Conservation (phyloP, 2,329 filamentous ascomycete genomes). For the Aspergillus sp. region DNA sequence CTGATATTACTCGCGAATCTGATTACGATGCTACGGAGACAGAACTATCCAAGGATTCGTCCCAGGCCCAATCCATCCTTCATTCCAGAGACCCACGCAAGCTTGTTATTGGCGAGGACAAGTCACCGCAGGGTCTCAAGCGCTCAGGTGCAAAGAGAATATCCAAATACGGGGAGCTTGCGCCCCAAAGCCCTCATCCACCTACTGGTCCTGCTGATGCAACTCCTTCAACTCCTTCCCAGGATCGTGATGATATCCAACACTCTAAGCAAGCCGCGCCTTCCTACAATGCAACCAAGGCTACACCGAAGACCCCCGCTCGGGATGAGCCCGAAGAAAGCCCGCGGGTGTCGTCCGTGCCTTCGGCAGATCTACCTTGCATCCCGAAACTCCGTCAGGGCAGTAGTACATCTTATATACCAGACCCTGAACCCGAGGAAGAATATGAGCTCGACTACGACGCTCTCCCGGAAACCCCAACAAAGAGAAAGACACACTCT, state of each 20-base stretch:
- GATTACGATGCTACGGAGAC: conserved; percentile 28
- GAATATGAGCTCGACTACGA: conserved; percentile 26
- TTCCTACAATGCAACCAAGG: conserved; percentile 16
- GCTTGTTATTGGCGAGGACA: conserved; percentile 27
- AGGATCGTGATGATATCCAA: conserved; percentile 9
- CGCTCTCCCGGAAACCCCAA: conserved; percentile 24
- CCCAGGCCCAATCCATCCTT: conserved; percentile 29
- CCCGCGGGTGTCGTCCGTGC: conserved; percentile 47
- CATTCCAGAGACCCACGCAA: conserved; percentile 31
- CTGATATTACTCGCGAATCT: conserved; percentile 34
- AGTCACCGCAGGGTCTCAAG: conserved; percentile 35
- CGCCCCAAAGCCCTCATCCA: conserved; percentile 26
- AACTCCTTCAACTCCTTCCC: conserved; percentile 11
- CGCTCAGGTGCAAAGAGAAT: conserved; percentile 42
- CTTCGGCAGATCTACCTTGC: conserved; percentile 45
- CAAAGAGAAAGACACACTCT: conserved; percentile 26
- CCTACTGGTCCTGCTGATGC: conserved; percentile 23
- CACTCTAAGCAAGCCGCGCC: conserved; percentile 11
- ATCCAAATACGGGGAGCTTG: conserved; percentile 38
- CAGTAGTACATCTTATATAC: conserved; percentile 36
- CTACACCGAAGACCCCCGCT: conserved; percentile 26
- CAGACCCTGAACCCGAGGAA: conserved; percentile 27
- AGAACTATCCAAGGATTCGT: conserved; percentile 23
- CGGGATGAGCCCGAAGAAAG: conserved; percentile 29
- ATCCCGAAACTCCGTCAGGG: conserved; percentile 44